Base-by-base conservation (phyloP, 345 rosid species). In the Acer negundo region DNA sequence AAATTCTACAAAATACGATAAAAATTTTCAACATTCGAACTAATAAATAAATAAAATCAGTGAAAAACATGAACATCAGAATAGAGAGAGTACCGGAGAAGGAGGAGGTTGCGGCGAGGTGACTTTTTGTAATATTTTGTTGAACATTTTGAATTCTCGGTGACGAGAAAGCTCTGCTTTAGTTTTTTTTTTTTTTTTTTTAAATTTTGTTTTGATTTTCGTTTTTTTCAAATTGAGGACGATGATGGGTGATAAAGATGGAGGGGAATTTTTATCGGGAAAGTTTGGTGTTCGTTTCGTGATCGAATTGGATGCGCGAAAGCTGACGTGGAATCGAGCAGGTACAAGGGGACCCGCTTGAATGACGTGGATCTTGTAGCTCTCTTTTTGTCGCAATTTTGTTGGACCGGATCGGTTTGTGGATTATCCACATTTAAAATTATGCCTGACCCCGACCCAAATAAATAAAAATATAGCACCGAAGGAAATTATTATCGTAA, bases 101-200 rank as follows among this genome's bases (percentile, higher is more conserved):
- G 80, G 81, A 56, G 81, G 73, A 28, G 79, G 65, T 66, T 78
- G 70, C 61, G 74, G 85, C 31, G 62, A 76, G 77, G 81, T 17
- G 62, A 55, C 61, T 83, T 86, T 86, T 35, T 84, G 87, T 51
- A 91, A 85, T 62, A 91, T 49, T 74, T 84, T 89, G 75, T 87
- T 23, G 78, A 91, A 83, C 95, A 89, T 87, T 76, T 80, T 73
- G 71, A 72, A 76, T 73, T 59, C 62, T 11, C 67, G 77, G 47
- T 49, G 59, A 69, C 56, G 77, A 49, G 66, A 55, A 35, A 61
- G 70, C 78, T 31, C 80, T 62, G 62, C 19, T 40, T 78, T 75
- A 73, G 23, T 12, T 51, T 44, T 20, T 23, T 40, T 40, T 40
- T 8, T 6, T 40, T 40, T 40, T 31, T 31, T 31, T 35, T 4